A percentile compares a stretch with the other conserved stretches of the same genome.
Evolutionary conservation across 2,329 filamentous ascomycete species (phyloP).

Genomic region (Fusarium miscanthi): DNA sequence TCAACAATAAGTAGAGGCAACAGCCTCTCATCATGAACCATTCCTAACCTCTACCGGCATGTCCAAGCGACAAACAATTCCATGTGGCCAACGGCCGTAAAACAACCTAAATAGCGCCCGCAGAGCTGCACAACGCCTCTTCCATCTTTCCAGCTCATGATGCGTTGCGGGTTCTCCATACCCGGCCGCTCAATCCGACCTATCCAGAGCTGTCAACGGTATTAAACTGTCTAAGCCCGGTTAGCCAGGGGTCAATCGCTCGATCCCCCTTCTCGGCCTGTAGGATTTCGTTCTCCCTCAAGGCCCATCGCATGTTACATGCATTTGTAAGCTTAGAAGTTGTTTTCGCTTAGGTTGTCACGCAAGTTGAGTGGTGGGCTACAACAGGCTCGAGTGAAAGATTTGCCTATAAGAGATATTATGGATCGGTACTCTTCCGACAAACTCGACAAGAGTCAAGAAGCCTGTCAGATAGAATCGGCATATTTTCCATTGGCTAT

Average conservation of each 20-base stretch:
- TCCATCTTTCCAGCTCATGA: slow-evolving; percentile 16
- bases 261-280: neutral
- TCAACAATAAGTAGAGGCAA: neutral
- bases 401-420: neutral
- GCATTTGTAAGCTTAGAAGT: slow-evolving; percentile 7
- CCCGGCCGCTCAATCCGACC: neutral
- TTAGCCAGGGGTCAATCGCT: neutral
- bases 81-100: slow-evolving; percentile 15
- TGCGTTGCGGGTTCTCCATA: neutral
- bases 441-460: neutral
- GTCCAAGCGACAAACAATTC: neutral
- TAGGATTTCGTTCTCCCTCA: neutral
- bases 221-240: neutral
- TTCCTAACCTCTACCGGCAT: neutral
- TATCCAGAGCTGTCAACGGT: neutral
- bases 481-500: neutral
- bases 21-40: neutral
- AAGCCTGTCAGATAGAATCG: neutral
- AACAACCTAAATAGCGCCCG: slow-evolving; percentile 18
- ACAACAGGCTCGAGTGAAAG: neutral
- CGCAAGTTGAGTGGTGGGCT: neutral
- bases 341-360: neutral
- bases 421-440: neutral
- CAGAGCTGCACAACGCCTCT: slow-evolving; percentile 29
- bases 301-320: neutral